A percentile compares a stretch with the other conserved stretches of the same genome.
Conservation (phyloP, 2,329 filamentous ascomycete species). For the Diaporthe citriasiana region DNA sequence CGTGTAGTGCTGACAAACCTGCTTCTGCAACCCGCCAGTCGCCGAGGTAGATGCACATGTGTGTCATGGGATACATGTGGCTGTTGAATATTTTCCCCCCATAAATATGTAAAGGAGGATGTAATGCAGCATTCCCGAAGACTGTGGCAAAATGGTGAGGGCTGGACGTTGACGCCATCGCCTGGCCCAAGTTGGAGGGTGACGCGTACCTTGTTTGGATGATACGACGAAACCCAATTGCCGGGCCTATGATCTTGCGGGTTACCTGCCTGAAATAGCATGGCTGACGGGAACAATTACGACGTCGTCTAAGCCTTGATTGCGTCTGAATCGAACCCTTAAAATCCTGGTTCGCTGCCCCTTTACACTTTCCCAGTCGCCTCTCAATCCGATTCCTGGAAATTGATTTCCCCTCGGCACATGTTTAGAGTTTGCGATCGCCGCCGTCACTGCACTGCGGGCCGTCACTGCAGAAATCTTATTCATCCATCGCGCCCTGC, state of each 20-base stretch:
- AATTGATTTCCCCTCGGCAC: neutral
- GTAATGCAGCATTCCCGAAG: neutral
- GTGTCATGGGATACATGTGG: neutral
- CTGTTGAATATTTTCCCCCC: neutral
- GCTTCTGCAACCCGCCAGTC: neutral
- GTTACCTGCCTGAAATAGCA: conserved; percentile 15
- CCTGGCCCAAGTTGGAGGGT: conserved; percentile 7
- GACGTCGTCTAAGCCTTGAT: conserved; percentile 16
- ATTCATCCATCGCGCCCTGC: neutral
- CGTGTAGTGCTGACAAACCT: neutral
- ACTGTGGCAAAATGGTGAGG: neutral
- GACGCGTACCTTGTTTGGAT: conserved; percentile 29
- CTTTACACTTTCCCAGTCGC: neutral
- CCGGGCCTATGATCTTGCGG: neutral
- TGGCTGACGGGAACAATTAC: conserved; percentile 5
- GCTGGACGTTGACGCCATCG: neutral
- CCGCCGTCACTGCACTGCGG: neutral
- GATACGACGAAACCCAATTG: conserved; percentile 9
- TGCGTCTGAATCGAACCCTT: conserved; percentile 13
- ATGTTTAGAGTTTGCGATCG: neutral
- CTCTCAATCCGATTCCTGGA: neutral
- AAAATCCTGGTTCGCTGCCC: conserved; percentile 15
- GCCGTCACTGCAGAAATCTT: neutral
- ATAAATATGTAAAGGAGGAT: too few species aligned
- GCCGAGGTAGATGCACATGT: too few species aligned